Evolutionary conservation across 2,329 filamentous ascomycete genomes (phyloP).

Genomic region (Monilinia fructicola): DNA sequence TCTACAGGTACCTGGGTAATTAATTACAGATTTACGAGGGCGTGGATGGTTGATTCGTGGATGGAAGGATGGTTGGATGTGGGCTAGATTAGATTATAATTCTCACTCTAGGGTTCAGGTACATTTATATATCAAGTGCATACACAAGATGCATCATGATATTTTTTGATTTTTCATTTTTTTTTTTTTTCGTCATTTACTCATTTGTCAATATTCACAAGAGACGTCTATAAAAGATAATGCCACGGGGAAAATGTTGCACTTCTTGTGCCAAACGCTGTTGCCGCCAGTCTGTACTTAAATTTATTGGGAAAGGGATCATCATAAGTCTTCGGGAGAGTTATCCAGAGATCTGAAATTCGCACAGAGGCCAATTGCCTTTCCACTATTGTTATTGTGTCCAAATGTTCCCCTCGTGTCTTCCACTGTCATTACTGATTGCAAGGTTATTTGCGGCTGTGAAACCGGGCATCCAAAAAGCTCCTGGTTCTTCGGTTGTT

Average conservation of each 20-base stretch:
- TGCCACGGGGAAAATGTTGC: conserved; percentile 17
- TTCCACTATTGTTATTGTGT: conserved; percentile 41
- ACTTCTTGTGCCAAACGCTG: conserved; percentile 20
- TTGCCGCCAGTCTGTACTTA: conserved; percentile 23
- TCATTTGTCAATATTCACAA: conserved; percentile 20
- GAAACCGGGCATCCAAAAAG: conserved; percentile 46
- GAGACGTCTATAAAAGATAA: conserved; percentile 13
- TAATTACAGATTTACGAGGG: too few relatives aligned
- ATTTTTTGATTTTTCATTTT: not conserved
- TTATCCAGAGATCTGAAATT: conserved; percentile 32
- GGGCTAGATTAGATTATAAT: too few relatives aligned
- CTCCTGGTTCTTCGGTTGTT: conserved; percentile 50
- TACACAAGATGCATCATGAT: conserved; percentile 16
- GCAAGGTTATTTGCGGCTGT: conserved; percentile 27
- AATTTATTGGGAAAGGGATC: conserved; percentile 3
- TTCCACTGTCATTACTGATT: conserved; percentile 28
- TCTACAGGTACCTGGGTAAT: too few relatives aligned
- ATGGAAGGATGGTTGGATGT: too few relatives aligned
- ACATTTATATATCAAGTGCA: conserved; percentile 1
- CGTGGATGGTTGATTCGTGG: too few relatives aligned
- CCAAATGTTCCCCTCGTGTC: conserved; percentile 38
- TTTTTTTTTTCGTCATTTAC: conserved; percentile 1
- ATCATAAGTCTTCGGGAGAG: conserved; percentile 33
- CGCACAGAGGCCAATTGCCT: conserved; percentile 41
- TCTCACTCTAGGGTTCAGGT: too few relatives aligned